Percentiles rank a stretch among this genome's conserved stretches.
Evolutionary conservation across 2,329 filamentous ascomycete species (phyloP).

Genomic region (Aspergillus ibericus): DNA sequence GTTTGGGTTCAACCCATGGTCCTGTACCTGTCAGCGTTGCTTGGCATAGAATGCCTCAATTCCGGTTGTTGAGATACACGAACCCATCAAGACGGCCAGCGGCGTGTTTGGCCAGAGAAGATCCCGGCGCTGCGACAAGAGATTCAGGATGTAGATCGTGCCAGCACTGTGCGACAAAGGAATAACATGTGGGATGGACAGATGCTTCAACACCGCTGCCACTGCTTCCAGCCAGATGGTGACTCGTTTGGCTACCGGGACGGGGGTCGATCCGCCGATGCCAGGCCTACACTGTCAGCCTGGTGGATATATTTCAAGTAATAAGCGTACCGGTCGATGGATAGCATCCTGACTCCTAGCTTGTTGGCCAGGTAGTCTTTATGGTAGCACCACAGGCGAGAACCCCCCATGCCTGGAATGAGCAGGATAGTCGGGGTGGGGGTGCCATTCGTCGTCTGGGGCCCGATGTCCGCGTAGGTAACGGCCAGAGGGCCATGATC

Average conservation of each 20-base stretch:
- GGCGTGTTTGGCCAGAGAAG: background rate
- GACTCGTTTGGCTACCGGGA: background rate
- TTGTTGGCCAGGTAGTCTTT: background rate
- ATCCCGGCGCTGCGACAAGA: background rate
- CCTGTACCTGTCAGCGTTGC: background rate
- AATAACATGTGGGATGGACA: background rate
- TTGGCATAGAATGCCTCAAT: accelerated
- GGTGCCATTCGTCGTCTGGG: background rate
- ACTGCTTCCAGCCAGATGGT: background rate
- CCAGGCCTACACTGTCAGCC: background rate
- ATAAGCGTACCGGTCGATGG: background rate
- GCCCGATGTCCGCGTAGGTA: background rate
- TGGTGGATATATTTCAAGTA: too few species aligned
- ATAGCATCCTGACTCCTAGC: background rate
- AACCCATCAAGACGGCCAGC: background rate
- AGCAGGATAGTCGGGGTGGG: background rate
- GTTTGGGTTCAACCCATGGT: background rate
- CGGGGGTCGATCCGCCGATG: background rate
- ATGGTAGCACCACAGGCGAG: background rate
- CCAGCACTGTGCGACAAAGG: conserved; percentile 1
- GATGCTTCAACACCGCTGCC: background rate
- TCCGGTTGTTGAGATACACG: background rate
- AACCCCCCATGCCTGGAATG: background rate
- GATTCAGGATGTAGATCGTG: background rate
- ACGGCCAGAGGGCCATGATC: background rate